Percentiles rank a stretch among this genome's conserved stretches.
phyloP scores from a whole-genome alignment of 768 basidiomycete species.

The Mycena haematopus region DNA sequence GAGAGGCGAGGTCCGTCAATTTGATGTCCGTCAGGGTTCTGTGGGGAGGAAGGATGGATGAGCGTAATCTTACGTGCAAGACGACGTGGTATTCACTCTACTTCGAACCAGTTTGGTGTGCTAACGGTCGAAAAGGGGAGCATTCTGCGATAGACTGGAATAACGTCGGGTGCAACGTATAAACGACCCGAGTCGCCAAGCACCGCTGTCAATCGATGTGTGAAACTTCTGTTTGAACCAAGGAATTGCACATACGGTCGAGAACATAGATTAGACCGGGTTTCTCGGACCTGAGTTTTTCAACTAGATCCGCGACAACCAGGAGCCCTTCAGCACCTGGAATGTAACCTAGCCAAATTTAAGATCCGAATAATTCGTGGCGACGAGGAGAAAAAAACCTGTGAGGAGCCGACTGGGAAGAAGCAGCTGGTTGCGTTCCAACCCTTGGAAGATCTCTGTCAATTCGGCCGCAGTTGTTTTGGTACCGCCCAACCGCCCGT shows the following conservation, averaged over 20 bases:
- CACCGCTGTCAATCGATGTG: constrained; percentile 64
- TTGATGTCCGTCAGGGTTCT: constrained; percentile 80
- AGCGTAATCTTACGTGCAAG: not conserved
- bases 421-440: constrained; percentile 82
- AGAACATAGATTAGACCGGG: constrained; percentile 82
- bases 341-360: constrained; percentile 70
- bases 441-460: constrained; percentile 69
- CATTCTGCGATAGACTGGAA: constrained; percentile 85
- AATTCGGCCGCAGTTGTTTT: constrained; percentile 82
- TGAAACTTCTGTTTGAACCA: constrained; percentile 1
- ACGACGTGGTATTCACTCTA: constrained; percentile 68
- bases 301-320: constrained; percentile 67
- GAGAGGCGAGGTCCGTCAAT: constrained; percentile 69
- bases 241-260: constrained; percentile 70
- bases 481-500: constrained; percentile 81
- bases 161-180: constrained; percentile 86
- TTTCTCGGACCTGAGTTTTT: constrained; percentile 61
- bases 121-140: constrained; percentile 89
- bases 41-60: constrained; percentile 5
- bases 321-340: constrained; percentile 81
- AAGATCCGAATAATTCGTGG: not conserved
- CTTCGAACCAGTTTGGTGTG: constrained; percentile 98
- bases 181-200: constrained; percentile 90
- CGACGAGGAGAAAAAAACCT: constrained; percentile 45
- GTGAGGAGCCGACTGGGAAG: constrained; percentile 79